Percentiles rank a stretch among this genome's conserved stretches.
Evolutionary conservation across 2,329 filamentous ascomycete species (phyloP).

Genomic region (Daldinia sp.): DNA sequence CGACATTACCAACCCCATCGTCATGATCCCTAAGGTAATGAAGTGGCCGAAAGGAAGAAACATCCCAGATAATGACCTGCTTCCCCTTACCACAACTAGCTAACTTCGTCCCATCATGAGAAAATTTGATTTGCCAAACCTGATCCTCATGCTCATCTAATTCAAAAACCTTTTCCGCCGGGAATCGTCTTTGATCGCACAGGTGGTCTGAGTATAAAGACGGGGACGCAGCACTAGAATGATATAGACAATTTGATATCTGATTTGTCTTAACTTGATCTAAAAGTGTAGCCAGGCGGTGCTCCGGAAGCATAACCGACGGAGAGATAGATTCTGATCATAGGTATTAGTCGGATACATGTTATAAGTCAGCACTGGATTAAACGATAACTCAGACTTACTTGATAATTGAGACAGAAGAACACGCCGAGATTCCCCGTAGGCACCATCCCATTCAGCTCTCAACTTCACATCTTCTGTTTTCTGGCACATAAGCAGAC

Average conservation of each 20-base stretch:
- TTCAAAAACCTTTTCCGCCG: conserved; percentile 73
- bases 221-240: conserved; percentile 80
- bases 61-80: conserved; percentile 83
- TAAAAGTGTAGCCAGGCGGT: conserved; percentile 81
- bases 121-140: conserved; percentile 92
- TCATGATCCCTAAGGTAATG: conserved; percentile 72
- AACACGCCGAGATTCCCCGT: conserved; percentile 74
- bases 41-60: conserved; percentile 71
- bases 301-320: conserved; percentile 95
- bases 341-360: neutral
- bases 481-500: conserved; percentile 87
- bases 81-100: conserved; percentile 83
- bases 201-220: conserved; percentile 89
- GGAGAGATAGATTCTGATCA: conserved; percentile 86
- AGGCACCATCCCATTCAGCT: conserved; percentile 85
- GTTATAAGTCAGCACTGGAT: conserved; percentile 33
- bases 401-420: conserved; percentile 85
- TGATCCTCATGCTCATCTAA: conserved; percentile 79
- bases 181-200: conserved; percentile 83
- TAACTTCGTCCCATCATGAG: conserved; percentile 81
- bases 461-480: conserved; percentile 78
- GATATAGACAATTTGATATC: conserved; percentile 84
- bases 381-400: conserved; percentile 54
- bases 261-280: conserved; percentile 85
- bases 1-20: conserved; percentile 76